These are phyloP conservation scores for Fusarium bactridioides DNA, from an alignment of 2,329 filamentous ascomycete genomes.

Conservation along the genomic window DNA sequence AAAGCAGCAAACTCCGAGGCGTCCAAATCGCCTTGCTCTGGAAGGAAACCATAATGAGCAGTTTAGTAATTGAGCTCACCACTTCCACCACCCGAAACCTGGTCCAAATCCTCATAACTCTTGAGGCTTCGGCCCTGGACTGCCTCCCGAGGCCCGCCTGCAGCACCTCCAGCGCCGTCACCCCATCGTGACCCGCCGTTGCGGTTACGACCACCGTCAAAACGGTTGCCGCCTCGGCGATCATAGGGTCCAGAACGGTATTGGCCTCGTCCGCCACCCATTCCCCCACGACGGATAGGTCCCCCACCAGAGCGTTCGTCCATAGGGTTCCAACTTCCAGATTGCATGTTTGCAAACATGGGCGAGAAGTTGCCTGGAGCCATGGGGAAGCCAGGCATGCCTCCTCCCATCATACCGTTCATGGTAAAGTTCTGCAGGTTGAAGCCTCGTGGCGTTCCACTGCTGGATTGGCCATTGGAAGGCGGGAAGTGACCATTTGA, in stretches of 20 bases:
- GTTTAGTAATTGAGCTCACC: slow-evolving; percentile 89
- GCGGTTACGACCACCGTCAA: slow-evolving; percentile 59
- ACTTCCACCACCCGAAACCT: slow-evolving; percentile 75
- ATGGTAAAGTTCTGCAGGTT: slow-evolving; percentile 78
- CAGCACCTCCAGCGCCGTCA: slow-evolving; percentile 77
- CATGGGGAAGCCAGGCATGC: slow-evolving; percentile 67
- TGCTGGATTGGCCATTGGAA: slow-evolving; percentile 75
- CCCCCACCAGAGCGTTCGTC: slow-evolving; percentile 72
- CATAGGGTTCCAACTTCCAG: slow-evolving; percentile 59
- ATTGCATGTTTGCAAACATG: slow-evolving; percentile 63
- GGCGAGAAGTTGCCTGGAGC: slow-evolving; percentile 56
- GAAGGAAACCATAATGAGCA: background rate
- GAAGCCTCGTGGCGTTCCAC: slow-evolving; percentile 91
- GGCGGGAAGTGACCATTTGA: slow-evolving; percentile 95
- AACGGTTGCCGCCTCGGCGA: slow-evolving; percentile 66
- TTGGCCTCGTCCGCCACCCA: slow-evolving; percentile 58
- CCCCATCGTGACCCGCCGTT: slow-evolving; percentile 69
- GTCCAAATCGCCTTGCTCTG: background rate
- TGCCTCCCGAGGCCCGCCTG: slow-evolving; percentile 87
- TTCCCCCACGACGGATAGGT: slow-evolving; percentile 73
- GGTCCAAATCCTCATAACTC: slow-evolving; percentile 97
- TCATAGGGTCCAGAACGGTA: slow-evolving; percentile 79
- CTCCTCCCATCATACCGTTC: slow-evolving; percentile 61
- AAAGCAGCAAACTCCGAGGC: slow-evolving; percentile 30
- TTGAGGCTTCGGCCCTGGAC: slow-evolving; percentile 92